Evolutionary conservation across 148 eudicot genomes (phyloP), one percentile per base, ranked within the genome.

Genomic region (Fagopyrum homotropicum): DNA sequence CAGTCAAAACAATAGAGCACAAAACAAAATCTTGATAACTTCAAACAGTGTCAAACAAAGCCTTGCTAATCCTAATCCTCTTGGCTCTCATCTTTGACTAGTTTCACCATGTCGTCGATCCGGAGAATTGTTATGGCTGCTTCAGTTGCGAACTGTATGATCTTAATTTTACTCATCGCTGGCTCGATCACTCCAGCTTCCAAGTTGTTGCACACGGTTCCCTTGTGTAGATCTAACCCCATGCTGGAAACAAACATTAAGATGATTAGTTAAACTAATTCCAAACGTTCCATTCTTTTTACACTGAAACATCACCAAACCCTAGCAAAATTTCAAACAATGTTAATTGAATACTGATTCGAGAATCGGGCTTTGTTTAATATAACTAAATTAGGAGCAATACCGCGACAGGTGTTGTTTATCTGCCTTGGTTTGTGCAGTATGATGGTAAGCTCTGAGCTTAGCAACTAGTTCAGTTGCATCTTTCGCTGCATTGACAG

Each of bases 131-230:
- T 96, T 44, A 92, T 96, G 50, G 99, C 99, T 17, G 99, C 99
- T 84, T 96, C 99, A 2, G 98, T 93, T 29, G 98, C 98, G 84
- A 93, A 93, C 98, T 93, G 98, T 77, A 96, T 81, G 50, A 90
- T 96, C 87, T 96, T 96, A 48, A 96, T 94, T 90, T 95, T 95
- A 89, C 99, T 95, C 99, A 96, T 92, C 49, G 99, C 97, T 43
- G 99, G 99, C 81, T 96, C 98, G 75, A 96, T 90, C 35, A 96
- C 99, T 61, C 99, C 99, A 52, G 97, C 99, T 80, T 92, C 98
- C 56, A 96, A 81, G 80, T 96, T 96, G 89, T 96, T 96, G 29
- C 98, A 88, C 9, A 96, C 85, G 1, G 77, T 75, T 75, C 99
- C 99, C 85, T 90, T 90, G 81, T 81, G 81, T 29, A 96, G 83